Evolutionary conservation across 2,329 filamentous ascomycete species (phyloP), one percentile per base, ranked within the genome.

Genomic region (Fusarium equiseti): DNA sequence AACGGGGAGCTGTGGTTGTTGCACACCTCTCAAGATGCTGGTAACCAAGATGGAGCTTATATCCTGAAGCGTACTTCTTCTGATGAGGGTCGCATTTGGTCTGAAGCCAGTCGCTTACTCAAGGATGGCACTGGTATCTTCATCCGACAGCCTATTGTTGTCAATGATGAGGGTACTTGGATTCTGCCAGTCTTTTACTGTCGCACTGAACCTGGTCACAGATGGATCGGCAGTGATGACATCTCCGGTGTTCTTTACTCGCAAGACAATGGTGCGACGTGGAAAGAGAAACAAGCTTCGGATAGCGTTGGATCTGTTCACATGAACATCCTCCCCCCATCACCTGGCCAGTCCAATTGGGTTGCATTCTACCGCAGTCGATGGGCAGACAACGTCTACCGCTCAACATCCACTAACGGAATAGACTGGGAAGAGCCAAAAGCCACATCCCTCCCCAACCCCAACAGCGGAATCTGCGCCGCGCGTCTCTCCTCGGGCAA

Each of bases 151-250:
- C 83, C 83, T 0, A 62, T 84, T 1, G 70, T 79, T 0, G 72
- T 83, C 0, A 75, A 83, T 1, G 38, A 71, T 0, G 77, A 82
- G 16, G 79, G 79, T 0, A 77, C 80, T 0, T 83, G 83, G 82
- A 75, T 81, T 0, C 63, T 84, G 8, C 82, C 83, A 3, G 79
- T 82, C 3, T 84, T 82, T 66, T 80, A 83, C 66, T 84, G 82
- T 52, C 78, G 82, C 7, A 78, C 79, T 0, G 77, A 79, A 3
- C 75, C 78, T 0, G 82, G 82, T 0, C 78, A 80, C 7, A 73
- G 81, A 16, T 84, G 83, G 83, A 77, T 83, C 4, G 83, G 83
- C 1, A 83, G 79, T 38, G 80, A 84, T 44, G 83, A 84, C 27
- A 78, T 83, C 1, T 82, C 83, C 0, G 79, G 78, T 0, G 64